Percentiles rank a stretch among this genome's conserved stretches.
These are phyloP conservation scores for Globisporangium spinosum DNA, from an alignment of 352 stramenopile species.

Conservation along the genomic window DNA sequence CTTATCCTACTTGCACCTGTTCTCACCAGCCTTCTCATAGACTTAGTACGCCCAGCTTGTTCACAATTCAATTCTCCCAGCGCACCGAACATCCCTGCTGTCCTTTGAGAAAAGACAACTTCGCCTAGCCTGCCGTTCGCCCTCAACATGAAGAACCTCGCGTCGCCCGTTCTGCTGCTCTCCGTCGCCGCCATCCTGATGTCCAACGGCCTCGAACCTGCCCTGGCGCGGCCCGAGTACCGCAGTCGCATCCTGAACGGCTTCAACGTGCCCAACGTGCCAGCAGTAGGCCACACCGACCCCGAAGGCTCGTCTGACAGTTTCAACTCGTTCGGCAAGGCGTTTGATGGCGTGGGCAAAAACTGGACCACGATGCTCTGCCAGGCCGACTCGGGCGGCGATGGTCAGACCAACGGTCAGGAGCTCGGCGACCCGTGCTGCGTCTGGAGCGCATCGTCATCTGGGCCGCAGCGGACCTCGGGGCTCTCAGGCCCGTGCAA, in stretches of 20 bases:
- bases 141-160: not conserved
- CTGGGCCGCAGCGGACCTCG: too few relatives aligned
- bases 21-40: too few relatives aligned
- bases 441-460: not conserved
- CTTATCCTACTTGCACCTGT: too few relatives aligned
- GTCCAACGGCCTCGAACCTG: not conserved
- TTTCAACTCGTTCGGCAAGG: conserved; percentile 3
- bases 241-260: conserved; percentile 1
- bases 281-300: not conserved
- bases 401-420: conserved; percentile 53
- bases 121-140: not conserved
- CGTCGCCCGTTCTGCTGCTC: not conserved
- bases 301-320: not conserved
- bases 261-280: not conserved
- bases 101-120: not conserved
- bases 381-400: conserved; percentile 29
- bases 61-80: too few relatives aligned
- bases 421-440: conserved; percentile 67
- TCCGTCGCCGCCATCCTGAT: not conserved
- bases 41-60: too few relatives aligned
- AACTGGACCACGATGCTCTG: conserved; percentile 1
- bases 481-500: conserved; percentile 3
- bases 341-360: not conserved
- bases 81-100: too few relatives aligned
- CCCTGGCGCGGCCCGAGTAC: not conserved